A percentile compares a stretch with the other conserved stretches of the same genome.
Conservation (phyloP, 1,284 basidiomycete species). For the Xerocomus minutiporus region DNA sequence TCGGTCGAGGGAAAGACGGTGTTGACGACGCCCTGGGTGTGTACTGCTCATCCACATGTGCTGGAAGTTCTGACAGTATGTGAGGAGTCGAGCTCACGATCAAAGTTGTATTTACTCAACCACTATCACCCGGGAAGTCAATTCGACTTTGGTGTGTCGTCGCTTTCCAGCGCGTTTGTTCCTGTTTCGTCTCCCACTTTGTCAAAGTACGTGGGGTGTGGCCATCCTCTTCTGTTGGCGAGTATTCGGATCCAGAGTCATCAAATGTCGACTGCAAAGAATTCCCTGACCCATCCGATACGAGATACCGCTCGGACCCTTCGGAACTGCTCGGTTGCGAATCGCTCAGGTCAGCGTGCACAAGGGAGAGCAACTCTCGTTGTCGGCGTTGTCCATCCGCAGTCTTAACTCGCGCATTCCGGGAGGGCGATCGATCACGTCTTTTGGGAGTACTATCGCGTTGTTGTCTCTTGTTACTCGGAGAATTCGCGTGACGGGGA, state of each 20-base stretch:
- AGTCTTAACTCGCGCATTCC: constrained; percentile 4
- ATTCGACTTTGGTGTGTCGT: constrained; percentile 6
- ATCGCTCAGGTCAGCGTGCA: constrained; percentile 10
- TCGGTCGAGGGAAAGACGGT: constrained; percentile 8
- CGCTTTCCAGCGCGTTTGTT: constrained; percentile 2
- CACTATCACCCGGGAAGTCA: background rate
- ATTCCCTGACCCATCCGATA: constrained; percentile 18
- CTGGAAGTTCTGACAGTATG: constrained; percentile 8
- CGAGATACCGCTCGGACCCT: constrained; percentile 8
- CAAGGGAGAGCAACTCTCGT: constrained; percentile 19
- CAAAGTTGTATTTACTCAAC: constrained; percentile 15
- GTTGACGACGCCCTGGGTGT: constrained; percentile 17
- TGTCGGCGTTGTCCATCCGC: constrained; percentile 16
- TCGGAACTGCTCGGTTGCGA: constrained; percentile 21
- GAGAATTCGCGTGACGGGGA: constrained; percentile 5
- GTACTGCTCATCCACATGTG: constrained; percentile 14
- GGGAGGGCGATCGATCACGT: constrained; percentile 8
- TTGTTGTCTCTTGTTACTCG: constrained; percentile 7
- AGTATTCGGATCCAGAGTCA: constrained; percentile 32
- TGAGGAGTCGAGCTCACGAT: constrained; percentile 6
- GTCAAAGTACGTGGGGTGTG: constrained; percentile 4
- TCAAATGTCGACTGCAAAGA: constrained; percentile 22
- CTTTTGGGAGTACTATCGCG: constrained; percentile 11
- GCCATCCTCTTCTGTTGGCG: constrained; percentile 21
- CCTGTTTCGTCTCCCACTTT: constrained; percentile 7